Base-by-base conservation (phyloP, 2,329 filamentous ascomycete species). In the Furcasterigmium sp. region DNA sequence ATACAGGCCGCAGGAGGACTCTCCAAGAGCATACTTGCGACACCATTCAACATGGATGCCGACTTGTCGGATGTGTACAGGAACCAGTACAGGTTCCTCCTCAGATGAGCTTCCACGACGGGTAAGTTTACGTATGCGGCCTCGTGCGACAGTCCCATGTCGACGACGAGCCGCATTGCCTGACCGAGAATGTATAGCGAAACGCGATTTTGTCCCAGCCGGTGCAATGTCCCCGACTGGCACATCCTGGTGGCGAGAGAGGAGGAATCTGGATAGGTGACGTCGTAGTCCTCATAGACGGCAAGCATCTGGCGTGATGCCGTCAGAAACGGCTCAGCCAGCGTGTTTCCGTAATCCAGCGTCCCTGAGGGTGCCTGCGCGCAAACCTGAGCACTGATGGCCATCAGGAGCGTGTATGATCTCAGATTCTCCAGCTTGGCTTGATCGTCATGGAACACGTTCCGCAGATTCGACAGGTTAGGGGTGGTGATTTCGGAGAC, bases 181-280 rank as follows among this genome's bases (percentile, higher is more conserved):
- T 70, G 66, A 2, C 68, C 67, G 47, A 71, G 67, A 2, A 70
- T 65, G 38, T 69, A 65, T 65, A 68, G 70, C 5, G 68, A 70
- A 17, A 66, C 60, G 20, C 64, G 60, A 4, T 65, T 65, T 32
- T 66, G 68, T 0, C 67, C 68, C 1, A 63, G 56, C 2, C 65
- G 65, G 37, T 71, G 68, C 3, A 71, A 50, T 34, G 67, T 69
- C 42, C 69, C 70, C 13, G 68, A 70, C 40, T 72, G 68, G 19
- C 70, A 67, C 41, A 70, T 69, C 4, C 68, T 62, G 15, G 70
- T 67, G 3, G 61, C 58, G 20, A 71, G 58, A 4, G 68, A 72
- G 37, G 62, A 67, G 1, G 66, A 65, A 39, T 60, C 64, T 1
- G 68, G 68, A 10, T 54, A 59, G 37, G 70, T 66, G 1, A 72